Conservation (phyloP, 306 rosid genomes). For the Sophora flavescens region DNA sequence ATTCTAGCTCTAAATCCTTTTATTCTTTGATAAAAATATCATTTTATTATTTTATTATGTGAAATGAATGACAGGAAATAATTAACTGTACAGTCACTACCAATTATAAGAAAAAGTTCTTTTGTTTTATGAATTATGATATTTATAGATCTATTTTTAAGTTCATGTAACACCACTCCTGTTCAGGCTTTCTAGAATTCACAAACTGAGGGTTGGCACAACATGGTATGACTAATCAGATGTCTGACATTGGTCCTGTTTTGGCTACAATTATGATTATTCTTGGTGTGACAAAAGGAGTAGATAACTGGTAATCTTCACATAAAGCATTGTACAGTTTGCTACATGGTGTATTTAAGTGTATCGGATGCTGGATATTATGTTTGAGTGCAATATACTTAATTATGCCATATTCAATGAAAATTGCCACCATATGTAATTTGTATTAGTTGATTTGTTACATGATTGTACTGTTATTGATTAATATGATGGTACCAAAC, state of each 20-base stretch:
- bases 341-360: conserved; percentile 40
- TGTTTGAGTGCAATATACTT: conserved; percentile 7
- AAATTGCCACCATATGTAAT: conserved; percentile 31
- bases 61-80: too few species aligned
- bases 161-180: too few species aligned
- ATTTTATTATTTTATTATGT: too few species aligned
- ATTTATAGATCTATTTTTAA: too few species aligned
- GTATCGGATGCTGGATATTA: conserved; percentile 27
- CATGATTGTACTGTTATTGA: conserved; percentile 16
- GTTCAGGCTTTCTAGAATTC: too few species aligned
- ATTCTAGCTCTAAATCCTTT: too few species aligned
- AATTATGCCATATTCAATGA: conserved; percentile 36
- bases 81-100: too few species aligned
- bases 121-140: too few species aligned
- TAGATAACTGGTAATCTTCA: conserved; percentile 59
- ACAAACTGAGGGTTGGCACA: too few species aligned
- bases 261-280: conserved; percentile 65
- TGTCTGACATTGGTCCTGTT: conserved; percentile 42
- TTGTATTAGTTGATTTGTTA: conserved; percentile 47
- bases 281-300: conserved; percentile 65
- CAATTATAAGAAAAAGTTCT: too few species aligned
- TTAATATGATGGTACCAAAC: conserved; percentile 1
- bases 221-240: too few species aligned
- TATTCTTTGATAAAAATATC: too few species aligned
- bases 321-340: conserved; percentile 54